A percentile compares a stretch with the other conserved stretches of the same genome.
These are phyloP conservation scores for Pseudonitzschia multistriata DNA, from an alignment of 108 stramenopile species.

Conservation along the genomic window DNA sequence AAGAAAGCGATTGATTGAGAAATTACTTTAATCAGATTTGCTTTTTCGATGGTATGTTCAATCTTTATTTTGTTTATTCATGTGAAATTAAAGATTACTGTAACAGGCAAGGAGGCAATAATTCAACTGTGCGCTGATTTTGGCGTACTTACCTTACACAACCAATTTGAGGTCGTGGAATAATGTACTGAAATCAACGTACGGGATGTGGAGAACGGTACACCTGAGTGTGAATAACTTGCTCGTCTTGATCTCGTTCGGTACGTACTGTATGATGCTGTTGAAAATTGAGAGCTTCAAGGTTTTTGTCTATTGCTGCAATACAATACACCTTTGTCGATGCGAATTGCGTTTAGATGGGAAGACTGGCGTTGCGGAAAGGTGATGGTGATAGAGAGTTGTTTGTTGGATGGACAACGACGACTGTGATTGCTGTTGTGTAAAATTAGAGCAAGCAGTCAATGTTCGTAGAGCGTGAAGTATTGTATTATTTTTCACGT, in stretches of 20 bases:
- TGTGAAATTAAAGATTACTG: neutral
- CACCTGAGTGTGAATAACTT: neutral
- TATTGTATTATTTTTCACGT: neutral
- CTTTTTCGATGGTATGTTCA: too few species aligned
- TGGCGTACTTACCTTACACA: neutral
- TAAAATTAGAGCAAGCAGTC: neutral
- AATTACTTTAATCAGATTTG: too few species aligned
- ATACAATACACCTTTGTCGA: neutral
- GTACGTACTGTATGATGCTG: neutral
- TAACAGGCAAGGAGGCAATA: neutral
- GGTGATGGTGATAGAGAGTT: neutral
- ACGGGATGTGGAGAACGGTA: neutral
- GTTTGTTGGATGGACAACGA: neutral
- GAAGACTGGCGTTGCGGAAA: neutral
- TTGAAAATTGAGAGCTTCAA: neutral
- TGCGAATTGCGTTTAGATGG: neutral
- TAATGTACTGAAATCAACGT: neutral
- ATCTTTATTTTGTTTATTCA: too few species aligned
- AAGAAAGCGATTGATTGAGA: too few species aligned
- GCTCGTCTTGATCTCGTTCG: neutral
- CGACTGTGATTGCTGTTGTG: neutral
- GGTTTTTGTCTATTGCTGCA: neutral
- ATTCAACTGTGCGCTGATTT: neutral
- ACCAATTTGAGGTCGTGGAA: slow-evolving; percentile 6
- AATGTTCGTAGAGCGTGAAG: neutral